These are phyloP conservation scores for Boletus rubroflammeus DNA, from an alignment of 768 basidiomycete species.

Conservation along the genomic window DNA sequence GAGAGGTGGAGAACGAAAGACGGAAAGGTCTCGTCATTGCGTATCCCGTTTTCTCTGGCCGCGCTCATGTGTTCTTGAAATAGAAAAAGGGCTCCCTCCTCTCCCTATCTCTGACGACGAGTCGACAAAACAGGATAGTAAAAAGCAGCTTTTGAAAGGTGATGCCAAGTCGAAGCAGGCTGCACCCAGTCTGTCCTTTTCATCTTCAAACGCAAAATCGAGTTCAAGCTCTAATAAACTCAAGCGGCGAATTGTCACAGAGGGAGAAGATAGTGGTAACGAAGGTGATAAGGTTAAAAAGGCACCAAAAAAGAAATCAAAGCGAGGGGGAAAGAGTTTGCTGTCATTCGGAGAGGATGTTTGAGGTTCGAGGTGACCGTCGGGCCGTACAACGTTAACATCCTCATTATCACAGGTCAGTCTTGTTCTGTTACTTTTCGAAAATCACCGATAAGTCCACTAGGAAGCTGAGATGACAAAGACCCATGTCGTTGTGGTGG, in stretches of 20 bases:
- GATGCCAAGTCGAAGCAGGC: slow-evolving; percentile 23
- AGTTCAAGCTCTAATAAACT: slow-evolving; percentile 25
- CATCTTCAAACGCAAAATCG: slow-evolving; percentile 31
- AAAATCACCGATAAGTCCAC: background rate
- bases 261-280: slow-evolving; percentile 29
- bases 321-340: slow-evolving; percentile 41
- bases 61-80: slow-evolving; percentile 2
- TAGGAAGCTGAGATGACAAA: background rate
- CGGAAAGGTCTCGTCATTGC: slow-evolving; percentile 54
- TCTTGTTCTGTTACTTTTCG: background rate
- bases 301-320: slow-evolving; percentile 52
- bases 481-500: background rate
- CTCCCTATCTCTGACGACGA: slow-evolving; percentile 40
- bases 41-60: background rate
- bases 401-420: slow-evolving; percentile 1
- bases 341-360: slow-evolving; percentile 35
- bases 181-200: slow-evolving; percentile 36
- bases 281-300: slow-evolving; percentile 22
- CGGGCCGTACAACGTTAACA: background rate
- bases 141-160: slow-evolving; percentile 16
- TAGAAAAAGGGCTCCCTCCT: slow-evolving; percentile 61
- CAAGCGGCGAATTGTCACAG: slow-evolving; percentile 36
- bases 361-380: slow-evolving; percentile 10
- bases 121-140: slow-evolving; percentile 28
- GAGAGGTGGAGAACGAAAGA: slow-evolving; percentile 74